These are phyloP conservation scores for Ogataea hybrid DNA, from an alignment of 1,139 yeast genomes.

Conservation along the genomic window DNA sequence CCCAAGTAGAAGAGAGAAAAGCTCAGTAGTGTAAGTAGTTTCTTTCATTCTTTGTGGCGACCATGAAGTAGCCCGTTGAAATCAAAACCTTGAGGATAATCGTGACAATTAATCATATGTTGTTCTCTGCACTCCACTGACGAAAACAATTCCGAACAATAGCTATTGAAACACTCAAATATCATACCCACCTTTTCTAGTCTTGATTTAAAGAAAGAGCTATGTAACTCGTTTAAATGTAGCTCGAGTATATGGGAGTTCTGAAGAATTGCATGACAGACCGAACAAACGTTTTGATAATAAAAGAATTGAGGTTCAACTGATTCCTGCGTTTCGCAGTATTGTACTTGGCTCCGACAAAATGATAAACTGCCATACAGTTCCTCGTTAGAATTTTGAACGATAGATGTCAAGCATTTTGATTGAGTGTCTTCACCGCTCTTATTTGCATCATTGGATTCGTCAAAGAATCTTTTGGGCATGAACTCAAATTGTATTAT, in stretches of 20 bases:
- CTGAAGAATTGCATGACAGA: constrained; percentile 45
- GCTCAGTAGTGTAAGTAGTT: no score
- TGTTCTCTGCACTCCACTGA: constrained; percentile 39
- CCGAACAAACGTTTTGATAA: constrained; percentile 37
- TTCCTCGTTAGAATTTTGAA: neutral
- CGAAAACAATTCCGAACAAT: constrained; percentile 37
- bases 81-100: no score
- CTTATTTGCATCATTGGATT: neutral
- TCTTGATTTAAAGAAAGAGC: constrained; percentile 42
- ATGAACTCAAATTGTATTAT: neutral
- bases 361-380: constrained; percentile 7
- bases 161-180: constrained; percentile 40
- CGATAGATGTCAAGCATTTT: neutral
- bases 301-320: constrained; percentile 36
- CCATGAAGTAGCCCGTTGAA: no score
- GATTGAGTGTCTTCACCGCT: neutral
- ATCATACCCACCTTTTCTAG: constrained; percentile 38
- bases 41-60: no score
- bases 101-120: constrained; percentile 49
- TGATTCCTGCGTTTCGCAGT: no score
- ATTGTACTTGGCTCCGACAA: neutral
- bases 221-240: constrained; percentile 55
- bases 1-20: no score
- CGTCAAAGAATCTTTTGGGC: neutral
- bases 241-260: constrained; percentile 38